A percentile compares a stretch with the other conserved stretches of the same genome.
These are phyloP conservation scores for Persicaria tinctoria DNA, from an alignment of 148 eudicot genomes.

Conservation along the genomic window DNA sequence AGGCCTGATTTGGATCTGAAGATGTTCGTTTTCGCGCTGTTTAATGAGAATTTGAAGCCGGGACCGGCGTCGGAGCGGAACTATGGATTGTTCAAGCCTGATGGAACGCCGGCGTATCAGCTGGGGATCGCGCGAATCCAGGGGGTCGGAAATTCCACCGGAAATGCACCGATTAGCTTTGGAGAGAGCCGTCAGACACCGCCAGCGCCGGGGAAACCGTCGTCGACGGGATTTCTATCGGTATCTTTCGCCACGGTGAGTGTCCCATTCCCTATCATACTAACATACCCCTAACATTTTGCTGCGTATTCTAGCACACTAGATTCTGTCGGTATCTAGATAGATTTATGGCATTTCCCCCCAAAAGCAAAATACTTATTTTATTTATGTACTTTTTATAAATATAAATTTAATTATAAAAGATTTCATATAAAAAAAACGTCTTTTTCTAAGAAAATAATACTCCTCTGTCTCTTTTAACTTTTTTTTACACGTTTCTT, in stretches of 20 bases:
- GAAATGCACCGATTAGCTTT: not conserved
- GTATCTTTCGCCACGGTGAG: conserved; percentile 61
- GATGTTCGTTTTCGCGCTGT: conserved; percentile 69
- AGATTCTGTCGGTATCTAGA: too few species aligned
- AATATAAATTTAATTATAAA: too few species aligned
- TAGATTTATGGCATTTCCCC: too few species aligned
- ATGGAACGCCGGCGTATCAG: conserved; percentile 51
- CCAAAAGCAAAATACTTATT: too few species aligned
- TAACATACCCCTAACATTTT: not conserved
- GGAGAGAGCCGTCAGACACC: not conserved
- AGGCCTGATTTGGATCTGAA: conserved; percentile 55
- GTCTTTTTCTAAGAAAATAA: too few species aligned
- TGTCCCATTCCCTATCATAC: not conserved
- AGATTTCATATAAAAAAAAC: too few species aligned
- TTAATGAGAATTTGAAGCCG: conserved; percentile 88
- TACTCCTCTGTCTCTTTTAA: too few species aligned
- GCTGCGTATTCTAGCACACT: not conserved
- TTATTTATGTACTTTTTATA: too few species aligned
- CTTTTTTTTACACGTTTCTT: too few species aligned
- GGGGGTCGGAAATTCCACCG: conserved; percentile 19
- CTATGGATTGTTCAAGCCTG: conserved; percentile 86
- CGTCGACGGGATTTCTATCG: conserved; percentile 58
- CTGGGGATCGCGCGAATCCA: conserved; percentile 37
- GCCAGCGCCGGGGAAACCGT: conserved; percentile 23
- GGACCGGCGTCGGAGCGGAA: conserved; percentile 93